Percentiles rank a stretch among this genome's conserved stretches.
phyloP scores from a whole-genome alignment of 2,329 filamentous ascomycete genomes.

The Paraconiothyrium sp. region DNA sequence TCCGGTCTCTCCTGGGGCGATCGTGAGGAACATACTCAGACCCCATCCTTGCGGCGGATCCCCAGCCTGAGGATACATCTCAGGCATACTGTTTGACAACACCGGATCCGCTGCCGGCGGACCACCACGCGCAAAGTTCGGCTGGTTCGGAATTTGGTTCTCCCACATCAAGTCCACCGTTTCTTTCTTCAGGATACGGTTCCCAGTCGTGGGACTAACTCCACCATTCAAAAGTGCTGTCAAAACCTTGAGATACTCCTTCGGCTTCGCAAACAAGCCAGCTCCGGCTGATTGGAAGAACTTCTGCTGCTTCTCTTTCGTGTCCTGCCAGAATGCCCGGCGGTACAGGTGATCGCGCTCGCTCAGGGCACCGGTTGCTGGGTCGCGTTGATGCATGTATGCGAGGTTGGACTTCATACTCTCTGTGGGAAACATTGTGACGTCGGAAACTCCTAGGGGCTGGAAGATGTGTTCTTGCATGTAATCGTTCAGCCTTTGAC shows the following conservation, averaged over 20 bases:
- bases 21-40: slow-evolving; percentile 65
- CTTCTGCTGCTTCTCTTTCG: slow-evolving; percentile 53
- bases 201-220: slow-evolving; percentile 64
- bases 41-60: slow-evolving; percentile 72
- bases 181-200: slow-evolving; percentile 62
- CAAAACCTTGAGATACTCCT: slow-evolving; percentile 70
- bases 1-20: slow-evolving; percentile 59
- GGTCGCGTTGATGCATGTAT: slow-evolving; percentile 64
- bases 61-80: slow-evolving; percentile 60
- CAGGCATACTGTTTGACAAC: slow-evolving; percentile 58
- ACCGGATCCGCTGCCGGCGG: slow-evolving; percentile 60
- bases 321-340: slow-evolving; percentile 56
- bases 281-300: slow-evolving; percentile 70
- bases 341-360: slow-evolving; percentile 63
- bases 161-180: slow-evolving; percentile 72
- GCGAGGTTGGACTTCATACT: slow-evolving; percentile 66
- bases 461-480: slow-evolving; percentile 58
- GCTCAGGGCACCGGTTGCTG: slow-evolving; percentile 47
- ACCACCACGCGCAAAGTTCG: slow-evolving; percentile 58
- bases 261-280: slow-evolving; percentile 67
- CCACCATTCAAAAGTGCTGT: slow-evolving; percentile 72
- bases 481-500: slow-evolving; percentile 56
- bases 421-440: slow-evolving; percentile 66
- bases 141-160: slow-evolving; percentile 67
- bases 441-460: slow-evolving; percentile 56